Evolutionary conservation across 805 yeast species (phyloP), one percentile per base, ranked within the genome.

Genomic region (Wickerhamomyces sydowiorum): DNA sequence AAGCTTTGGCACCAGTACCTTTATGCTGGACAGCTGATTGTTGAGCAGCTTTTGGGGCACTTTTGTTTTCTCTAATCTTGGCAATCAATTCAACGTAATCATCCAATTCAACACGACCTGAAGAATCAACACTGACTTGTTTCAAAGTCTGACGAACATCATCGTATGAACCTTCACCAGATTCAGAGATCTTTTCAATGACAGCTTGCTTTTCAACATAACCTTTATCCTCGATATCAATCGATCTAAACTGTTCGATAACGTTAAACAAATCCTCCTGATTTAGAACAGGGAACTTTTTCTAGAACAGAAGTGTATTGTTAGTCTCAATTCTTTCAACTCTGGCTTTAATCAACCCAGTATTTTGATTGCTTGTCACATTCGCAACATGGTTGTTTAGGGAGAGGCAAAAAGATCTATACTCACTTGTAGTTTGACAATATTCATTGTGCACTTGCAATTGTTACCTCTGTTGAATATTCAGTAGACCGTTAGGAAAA

Each of bases 31-130:
- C 50, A 44, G 64, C 41, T 30, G 67, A 56, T 24, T 60, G 55
- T 37, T 56, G 56, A 4, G 57, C 52, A 3, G 65, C 44, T 14
- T 48, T 49, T 40, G 70, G 59, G 24, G 66, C 52, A 7, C 61
- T 54, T 42, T 64, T 65, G 34, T 54, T 46, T 47, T 78, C 91
- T 57, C 82, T 83, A 49, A 90, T 72, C 60, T 87, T 88, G 25
- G 95, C 86, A 42, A 85, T 75, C 53, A 93, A 69, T 52, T 82
- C 84, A 27, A 91, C 97, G 58, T 79, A 93, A 61, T 93, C 99
- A 45, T 93, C 99, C 59, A 93, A 69, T 62, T 93, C 99, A 41
- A 93, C 97, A 59, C 86, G 91, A 21, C 99, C 99, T 5, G 96
- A 84, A 14, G 98, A 96, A 66, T 93, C 99, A 27, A 93, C 95